These are phyloP conservation scores for Pyricularia pennisetigena DNA, from an alignment of 2,329 filamentous ascomycete genomes.

Conservation along the genomic window DNA sequence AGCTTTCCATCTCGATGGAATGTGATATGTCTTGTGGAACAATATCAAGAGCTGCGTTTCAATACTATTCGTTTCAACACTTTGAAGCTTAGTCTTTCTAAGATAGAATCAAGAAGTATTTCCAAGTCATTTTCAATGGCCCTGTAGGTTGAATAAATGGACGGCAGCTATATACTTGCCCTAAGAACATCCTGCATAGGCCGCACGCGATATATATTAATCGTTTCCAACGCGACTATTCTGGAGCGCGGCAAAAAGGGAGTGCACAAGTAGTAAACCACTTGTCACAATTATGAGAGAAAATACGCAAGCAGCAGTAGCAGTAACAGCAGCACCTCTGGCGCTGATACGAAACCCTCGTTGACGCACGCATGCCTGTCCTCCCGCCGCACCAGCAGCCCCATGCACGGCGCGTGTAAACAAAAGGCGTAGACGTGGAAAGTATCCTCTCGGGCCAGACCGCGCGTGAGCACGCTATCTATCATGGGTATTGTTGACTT, in stretches of 20 bases:
- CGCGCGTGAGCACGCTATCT: too few relatives aligned
- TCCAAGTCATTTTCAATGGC: neutral
- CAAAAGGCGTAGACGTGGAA: neutral
- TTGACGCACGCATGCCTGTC: neutral
- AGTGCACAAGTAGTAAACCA: neutral
- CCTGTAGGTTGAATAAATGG: neutral
- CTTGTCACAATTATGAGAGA: neutral
- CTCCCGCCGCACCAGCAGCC: neutral
- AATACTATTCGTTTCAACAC: too few relatives aligned
- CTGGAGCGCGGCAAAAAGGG: neutral
- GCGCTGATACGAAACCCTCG: neutral
- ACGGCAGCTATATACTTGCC: neutral
- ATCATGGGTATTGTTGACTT: too few relatives aligned
- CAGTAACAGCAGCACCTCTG: neutral
- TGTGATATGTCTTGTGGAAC: too few relatives aligned
- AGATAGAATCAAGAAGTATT: neutral
- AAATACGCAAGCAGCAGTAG: neutral
- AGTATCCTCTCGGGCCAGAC: too few relatives aligned
- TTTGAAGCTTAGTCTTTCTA: neutral
- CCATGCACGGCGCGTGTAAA: neutral
- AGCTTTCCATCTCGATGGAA: too few relatives aligned
- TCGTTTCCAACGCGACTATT: neutral
- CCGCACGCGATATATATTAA: neutral
- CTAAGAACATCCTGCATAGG: neutral
- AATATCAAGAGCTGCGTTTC: too few relatives aligned